Conservation (phyloP, 768 basidiomycete species). For the Wakefieldia striispora region DNA sequence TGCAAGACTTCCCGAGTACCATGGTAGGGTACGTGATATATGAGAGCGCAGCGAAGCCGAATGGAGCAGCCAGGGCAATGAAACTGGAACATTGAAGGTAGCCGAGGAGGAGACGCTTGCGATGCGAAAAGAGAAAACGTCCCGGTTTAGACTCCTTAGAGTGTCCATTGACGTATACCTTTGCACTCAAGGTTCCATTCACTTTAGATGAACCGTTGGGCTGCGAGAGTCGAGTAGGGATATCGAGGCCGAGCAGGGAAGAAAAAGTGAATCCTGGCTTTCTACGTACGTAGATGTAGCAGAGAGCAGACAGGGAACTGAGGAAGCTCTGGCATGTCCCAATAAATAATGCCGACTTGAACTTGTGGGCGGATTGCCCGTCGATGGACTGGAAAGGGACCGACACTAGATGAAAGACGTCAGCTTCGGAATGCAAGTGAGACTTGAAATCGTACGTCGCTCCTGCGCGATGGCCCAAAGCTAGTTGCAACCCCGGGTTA, state of each 20-base stretch:
- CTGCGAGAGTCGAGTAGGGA: conserved; percentile 22
- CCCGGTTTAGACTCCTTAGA: conserved; percentile 20
- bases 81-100: conserved; percentile 85
- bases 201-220: conserved; percentile 22
- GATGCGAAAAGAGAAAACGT: conserved; percentile 32
- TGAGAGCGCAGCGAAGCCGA: conserved; percentile 92
- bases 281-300: conserved; percentile 67
- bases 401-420: conserved; percentile 51
- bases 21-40: conserved; percentile 98
- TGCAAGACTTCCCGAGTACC: conserved; percentile 98
- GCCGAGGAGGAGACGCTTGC: conserved; percentile 55
- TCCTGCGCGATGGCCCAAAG: conserved; percentile 95
- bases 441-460: conserved; percentile 54
- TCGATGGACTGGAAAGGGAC: conserved; percentile 78
- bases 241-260: conserved; percentile 60
- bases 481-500: conserved; percentile 36
- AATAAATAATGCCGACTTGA: conserved; percentile 83
- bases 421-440: background rate
- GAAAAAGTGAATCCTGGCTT: conserved; percentile 50
- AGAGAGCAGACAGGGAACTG: conserved; percentile 71
- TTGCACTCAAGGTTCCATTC: conserved; percentile 30
- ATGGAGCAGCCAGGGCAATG: conserved; percentile 89
- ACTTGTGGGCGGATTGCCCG: conserved; percentile 62
- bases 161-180: conserved; percentile 38
- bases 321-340: conserved; percentile 82